Base-by-base conservation (phyloP, 345 rosid species). In the Combretum micranthum region DNA sequence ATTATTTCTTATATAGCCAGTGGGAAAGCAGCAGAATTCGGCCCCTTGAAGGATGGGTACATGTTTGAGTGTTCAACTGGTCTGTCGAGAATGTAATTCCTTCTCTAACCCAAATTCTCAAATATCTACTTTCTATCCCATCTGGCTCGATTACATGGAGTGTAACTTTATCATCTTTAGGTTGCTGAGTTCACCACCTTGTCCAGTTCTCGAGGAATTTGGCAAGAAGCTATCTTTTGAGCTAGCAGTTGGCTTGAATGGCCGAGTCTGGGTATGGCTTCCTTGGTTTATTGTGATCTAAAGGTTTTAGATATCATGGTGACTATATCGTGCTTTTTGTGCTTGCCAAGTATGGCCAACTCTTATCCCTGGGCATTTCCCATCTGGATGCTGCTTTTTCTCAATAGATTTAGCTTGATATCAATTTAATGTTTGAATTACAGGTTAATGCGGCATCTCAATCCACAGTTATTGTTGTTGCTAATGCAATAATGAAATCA, bases 31-130 rank as follows among this genome's bases (percentile, higher is more conserved):
- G 88, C 85, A 20, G 77, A 70, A 72, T 88, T 82, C 60, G 96
- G 88, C 53, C 74, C 74, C 64, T 80, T 82, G 26, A 84, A 65
- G 71, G 88, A 84, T 48, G 92, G 96, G 53, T 88, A 60, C 77
- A 82, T 77, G 83, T 82, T 91, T 78, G 92, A 91, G 71, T 82
- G 85, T 64, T 83, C 92, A 51, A 85, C 87, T 15, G 88, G 89
- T 68, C 80, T 86, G 60, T 80, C 90, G 52, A 76, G 95, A 72
- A 84, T 77, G 96, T 90, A 63, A 82, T 56, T 47, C 50, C 52
- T 22, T 52, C 44, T 25, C 13, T 50, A 19, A 13, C n/a, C 15
- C 47, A 13, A 21, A 17, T 6, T 42, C 20, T 37, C 16, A 50
- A 17, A 47, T 21, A 15, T 2, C 26, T n/a, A n/a, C n/a, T n/a